Percentiles rank a stretch among this genome's conserved stretches.
phyloP scores from a whole-genome alignment of 1,139 yeast species.

The Groenewaldozyma sp. region DNA sequence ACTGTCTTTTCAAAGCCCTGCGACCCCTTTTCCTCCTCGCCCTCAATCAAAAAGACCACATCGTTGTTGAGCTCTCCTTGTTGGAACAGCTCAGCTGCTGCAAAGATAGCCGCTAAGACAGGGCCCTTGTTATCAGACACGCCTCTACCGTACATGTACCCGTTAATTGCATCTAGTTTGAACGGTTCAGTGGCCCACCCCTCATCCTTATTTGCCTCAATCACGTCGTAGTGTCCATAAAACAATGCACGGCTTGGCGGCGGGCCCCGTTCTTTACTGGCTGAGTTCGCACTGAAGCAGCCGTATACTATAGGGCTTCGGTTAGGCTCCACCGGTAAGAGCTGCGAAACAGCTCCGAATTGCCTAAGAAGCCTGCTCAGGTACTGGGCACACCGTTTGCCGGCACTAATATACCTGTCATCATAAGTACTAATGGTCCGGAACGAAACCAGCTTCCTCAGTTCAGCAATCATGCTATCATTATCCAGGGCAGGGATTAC shows the following conservation, averaged over 20 bases:
- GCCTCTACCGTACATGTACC: constrained; percentile 85
- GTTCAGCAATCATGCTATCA: constrained; percentile 54
- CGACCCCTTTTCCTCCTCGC: constrained; percentile 93
- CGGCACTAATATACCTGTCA: constrained; percentile 58
- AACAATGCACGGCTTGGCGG: constrained; percentile 42
- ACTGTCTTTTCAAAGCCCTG: constrained; percentile 71
- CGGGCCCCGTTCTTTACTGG: neutral
- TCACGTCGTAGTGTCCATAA: constrained; percentile 96
- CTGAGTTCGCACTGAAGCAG: constrained; percentile 39
- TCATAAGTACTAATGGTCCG: constrained; percentile 73
- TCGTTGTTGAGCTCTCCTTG: constrained; percentile 52
- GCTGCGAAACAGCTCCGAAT: constrained; percentile 66
- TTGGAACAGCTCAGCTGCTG: constrained; percentile 65
- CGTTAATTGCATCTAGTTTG: constrained; percentile 63
- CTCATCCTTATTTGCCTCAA: constrained; percentile 50
- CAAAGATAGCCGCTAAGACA: constrained; percentile 75
- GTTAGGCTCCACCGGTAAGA: constrained; percentile 59
- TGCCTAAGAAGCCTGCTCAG: constrained; percentile 52
- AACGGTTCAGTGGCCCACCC: constrained; percentile 78
- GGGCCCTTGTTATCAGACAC: constrained; percentile 96
- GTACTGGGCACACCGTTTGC: constrained; percentile 79
- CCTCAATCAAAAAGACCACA: constrained; percentile 79
- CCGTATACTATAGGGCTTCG: constrained; percentile 83
- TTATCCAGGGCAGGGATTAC: constrained; percentile 31
- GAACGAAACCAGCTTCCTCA: constrained; percentile 54